Conservation (phyloP, 495 filamentous ascomycete species). For the Aspergillus carlsbadensis region DNA sequence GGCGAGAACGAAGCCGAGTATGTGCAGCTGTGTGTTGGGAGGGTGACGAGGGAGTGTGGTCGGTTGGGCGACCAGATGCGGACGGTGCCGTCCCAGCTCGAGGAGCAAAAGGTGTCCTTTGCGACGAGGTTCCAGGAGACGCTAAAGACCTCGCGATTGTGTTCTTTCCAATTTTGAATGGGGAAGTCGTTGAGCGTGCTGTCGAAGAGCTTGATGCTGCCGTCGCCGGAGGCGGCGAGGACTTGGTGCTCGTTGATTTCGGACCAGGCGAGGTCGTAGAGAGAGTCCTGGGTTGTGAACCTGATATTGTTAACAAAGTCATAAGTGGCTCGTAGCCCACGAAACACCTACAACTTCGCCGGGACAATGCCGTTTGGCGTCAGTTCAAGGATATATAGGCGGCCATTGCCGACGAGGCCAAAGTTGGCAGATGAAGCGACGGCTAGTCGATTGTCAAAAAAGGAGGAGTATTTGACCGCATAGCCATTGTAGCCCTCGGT, state of each 20-base stretch:
- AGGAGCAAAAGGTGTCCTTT: constrained; percentile 87
- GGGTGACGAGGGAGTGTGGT: constrained; percentile 68
- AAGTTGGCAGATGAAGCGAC: constrained; percentile 87
- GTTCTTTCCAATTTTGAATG: constrained; percentile 84
- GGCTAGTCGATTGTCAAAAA: constrained; percentile 91
- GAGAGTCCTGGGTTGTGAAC: constrained; percentile 94
- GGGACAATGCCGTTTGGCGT: constrained; percentile 79
- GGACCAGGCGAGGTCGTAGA: constrained; percentile 92
- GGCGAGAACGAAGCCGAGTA: constrained; percentile 84
- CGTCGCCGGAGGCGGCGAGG: constrained; percentile 82
- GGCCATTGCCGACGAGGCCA: constrained; percentile 93
- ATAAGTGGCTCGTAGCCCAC: neutral
- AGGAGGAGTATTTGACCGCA: constrained; percentile 94
- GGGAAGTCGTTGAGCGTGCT: constrained; percentile 74
- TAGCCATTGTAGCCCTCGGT: constrained; percentile 94
- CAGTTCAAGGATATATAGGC: constrained; percentile 77
- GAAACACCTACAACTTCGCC: constrained; percentile 60
- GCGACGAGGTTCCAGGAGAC: constrained; percentile 87
- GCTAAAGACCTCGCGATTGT: constrained; percentile 86
- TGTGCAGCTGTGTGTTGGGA: constrained; percentile 87
- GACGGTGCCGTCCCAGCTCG: constrained; percentile 91
- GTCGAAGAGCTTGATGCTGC: constrained; percentile 93
- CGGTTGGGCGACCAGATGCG: constrained; percentile 86
- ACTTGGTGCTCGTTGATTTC: constrained; percentile 94
- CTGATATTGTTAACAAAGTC: constrained; percentile 33